phyloP scores from a whole-genome alignment of 2,329 filamentous ascomycete genomes.

The Furcasterigmium furcatum region DNA sequence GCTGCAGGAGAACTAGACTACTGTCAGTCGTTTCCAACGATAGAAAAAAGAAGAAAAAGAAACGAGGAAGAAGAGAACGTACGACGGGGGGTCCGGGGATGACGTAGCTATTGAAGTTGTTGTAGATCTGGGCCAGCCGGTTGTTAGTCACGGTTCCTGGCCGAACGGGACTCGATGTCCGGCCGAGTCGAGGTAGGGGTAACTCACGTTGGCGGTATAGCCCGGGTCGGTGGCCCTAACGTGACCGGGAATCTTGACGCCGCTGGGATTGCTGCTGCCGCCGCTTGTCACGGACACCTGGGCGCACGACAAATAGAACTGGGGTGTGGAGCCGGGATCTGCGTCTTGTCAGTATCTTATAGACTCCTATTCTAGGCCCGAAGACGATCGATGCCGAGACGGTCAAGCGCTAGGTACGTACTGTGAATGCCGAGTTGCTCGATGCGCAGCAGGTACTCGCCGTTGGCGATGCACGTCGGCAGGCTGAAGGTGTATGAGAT shows the following conservation, averaged over 20 bases:
- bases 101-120: conserved; percentile 9
- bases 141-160: too few relatives aligned
- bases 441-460: conserved; percentile 56
- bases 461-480: conserved; percentile 47
- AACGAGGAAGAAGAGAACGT: background rate
- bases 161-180: too few relatives aligned
- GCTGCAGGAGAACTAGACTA: background rate
- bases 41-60: background rate
- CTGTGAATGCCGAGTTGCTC: conserved; percentile 61
- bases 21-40: too few relatives aligned
- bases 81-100: conserved; percentile 5
- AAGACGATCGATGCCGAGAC: conserved; percentile 41
- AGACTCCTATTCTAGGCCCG: conserved; percentile 36
- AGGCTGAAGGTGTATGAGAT: conserved; percentile 32
- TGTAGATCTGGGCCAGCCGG: conserved; percentile 9
- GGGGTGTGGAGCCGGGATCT: conserved; percentile 4
- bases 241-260: conserved; percentile 6
- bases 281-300: conserved; percentile 22
- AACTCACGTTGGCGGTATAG: conserved; percentile 39
- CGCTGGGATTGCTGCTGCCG: conserved; percentile 6
- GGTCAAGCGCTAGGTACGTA: too few relatives aligned
- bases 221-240: conserved; percentile 38
- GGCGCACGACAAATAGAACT: conserved; percentile 46
- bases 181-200: background rate
- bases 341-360: background rate